A percentile compares a stretch with the other conserved stretches of the same genome.
phyloP scores from a whole-genome alignment of 2,329 filamentous ascomycete genomes.

The Diatrype stigma region DNA sequence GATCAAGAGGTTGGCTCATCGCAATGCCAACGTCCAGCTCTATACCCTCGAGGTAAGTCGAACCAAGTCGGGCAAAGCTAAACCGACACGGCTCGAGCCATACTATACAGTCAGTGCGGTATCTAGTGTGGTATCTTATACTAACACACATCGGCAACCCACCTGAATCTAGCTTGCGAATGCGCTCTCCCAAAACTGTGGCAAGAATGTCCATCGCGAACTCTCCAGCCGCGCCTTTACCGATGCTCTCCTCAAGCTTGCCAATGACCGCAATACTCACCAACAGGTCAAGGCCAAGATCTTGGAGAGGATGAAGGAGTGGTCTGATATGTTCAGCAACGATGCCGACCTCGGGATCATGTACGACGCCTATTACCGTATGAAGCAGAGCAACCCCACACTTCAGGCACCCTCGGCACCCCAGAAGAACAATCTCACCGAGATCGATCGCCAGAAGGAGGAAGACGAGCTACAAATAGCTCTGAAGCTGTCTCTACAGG shows the following conservation, averaged over 20 bases:
- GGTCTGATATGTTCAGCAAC: conserved; percentile 88
- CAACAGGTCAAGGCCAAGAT: conserved; percentile 97
- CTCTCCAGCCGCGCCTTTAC: conserved; percentile 89
- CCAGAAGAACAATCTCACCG: conserved; percentile 86
- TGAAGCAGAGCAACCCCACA: conserved; percentile 82
- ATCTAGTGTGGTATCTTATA: too few species aligned
- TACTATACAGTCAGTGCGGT: conserved; percentile 3
- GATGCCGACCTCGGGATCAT: conserved; percentile 95
- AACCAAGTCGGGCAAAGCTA: too few species aligned
- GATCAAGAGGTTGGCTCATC: conserved; percentile 87
- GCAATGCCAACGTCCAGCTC: conserved; percentile 93
- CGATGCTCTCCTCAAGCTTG: conserved; percentile 84
- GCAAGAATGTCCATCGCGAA: conserved; percentile 80
- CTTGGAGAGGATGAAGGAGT: conserved; percentile 91
- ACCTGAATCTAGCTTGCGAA: conserved; percentile 65
- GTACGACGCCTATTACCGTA: conserved; percentile 86
- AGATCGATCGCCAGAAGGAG: conserved; percentile 86
- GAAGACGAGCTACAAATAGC: conserved; percentile 98
- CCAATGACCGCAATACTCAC: conserved; percentile 92
- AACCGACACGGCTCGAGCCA: too few species aligned
- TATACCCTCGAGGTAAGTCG: conserved; percentile 77
- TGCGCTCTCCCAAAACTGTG: conserved; percentile 88
- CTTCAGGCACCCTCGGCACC: conserved; percentile 89
- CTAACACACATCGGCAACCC: conserved; percentile 6
- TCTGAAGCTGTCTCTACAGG: conserved; percentile 84